These are phyloP conservation scores for Lagenidium sp. DNA, from an alignment of 352 stramenopile genomes.

Conservation along the genomic window DNA sequence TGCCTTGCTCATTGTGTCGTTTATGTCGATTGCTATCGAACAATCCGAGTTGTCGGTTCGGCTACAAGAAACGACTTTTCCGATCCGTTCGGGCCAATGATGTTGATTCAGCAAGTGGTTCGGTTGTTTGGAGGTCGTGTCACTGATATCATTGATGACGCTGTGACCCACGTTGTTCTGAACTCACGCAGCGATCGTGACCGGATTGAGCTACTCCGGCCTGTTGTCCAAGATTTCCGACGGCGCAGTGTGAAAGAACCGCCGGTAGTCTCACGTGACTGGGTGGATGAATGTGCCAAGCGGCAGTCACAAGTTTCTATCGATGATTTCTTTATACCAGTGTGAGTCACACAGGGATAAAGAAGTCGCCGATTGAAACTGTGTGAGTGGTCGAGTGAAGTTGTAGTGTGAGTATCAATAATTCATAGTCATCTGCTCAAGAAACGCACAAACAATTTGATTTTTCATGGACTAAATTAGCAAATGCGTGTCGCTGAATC, in stretches of 20 bases:
- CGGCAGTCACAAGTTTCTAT: constrained; percentile 40
- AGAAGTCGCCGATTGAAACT: no score
- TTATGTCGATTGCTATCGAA: constrained; percentile 37
- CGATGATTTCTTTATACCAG: constrained; percentile 35
- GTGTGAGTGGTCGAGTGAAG: no score
- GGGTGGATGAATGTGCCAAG: constrained; percentile 41
- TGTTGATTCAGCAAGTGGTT: constrained; percentile 49
- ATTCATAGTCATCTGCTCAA: no score
- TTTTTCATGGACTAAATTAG: no score
- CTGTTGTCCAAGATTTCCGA: constrained; percentile 36
- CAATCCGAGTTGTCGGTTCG: constrained; percentile 3
- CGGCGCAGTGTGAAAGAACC: constrained; percentile 36
- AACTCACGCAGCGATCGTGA: constrained; percentile 8
- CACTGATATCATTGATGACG: constrained; percentile 21
- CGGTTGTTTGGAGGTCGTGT: constrained; percentile 45
- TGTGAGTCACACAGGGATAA: no score
- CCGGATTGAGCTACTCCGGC: constrained; percentile 29
- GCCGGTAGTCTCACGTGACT: constrained; percentile 42
- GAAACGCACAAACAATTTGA: no score
- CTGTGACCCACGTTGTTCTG: constrained; percentile 62
- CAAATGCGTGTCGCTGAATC: no score
- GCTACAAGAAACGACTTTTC: constrained; percentile 1
- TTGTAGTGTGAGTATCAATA: no score
- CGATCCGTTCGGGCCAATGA: constrained; percentile 27
- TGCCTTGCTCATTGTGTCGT: constrained; percentile 69